Percentiles rank a stretch among this genome's conserved stretches.
These are phyloP conservation scores for Suhomyces chickasaworum DNA, from an alignment of 1,139 yeast genomes.

Conservation along the genomic window DNA sequence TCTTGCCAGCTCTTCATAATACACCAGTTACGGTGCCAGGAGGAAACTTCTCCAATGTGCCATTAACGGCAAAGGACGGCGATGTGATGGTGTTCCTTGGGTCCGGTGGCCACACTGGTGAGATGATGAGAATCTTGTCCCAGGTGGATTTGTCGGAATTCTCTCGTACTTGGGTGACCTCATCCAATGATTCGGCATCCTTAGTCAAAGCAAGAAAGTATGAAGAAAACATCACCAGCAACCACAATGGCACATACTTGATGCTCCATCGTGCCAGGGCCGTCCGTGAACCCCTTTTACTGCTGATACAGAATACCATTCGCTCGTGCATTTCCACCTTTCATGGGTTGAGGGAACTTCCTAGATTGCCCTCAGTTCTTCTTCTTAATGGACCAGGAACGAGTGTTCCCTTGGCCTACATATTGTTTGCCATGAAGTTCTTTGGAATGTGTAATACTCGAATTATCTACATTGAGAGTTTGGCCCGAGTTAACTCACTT, in stretches of 20 bases:
- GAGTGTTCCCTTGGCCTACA: conserved; percentile 72
- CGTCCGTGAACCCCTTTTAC: conserved; percentile 63
- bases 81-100: conserved; percentile 63
- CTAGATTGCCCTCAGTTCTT: conserved; percentile 51
- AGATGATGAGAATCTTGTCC: conserved; percentile 71
- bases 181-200: conserved; percentile 64
- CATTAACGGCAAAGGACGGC: conserved; percentile 22
- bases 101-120: conserved; percentile 95
- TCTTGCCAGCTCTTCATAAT: conserved; percentile 30
- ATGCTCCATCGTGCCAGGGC: conserved; percentile 72
- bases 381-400: conserved; percentile 95
- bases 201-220: conserved; percentile 48
- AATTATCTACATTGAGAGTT: conserved; percentile 80
- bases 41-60: conserved; percentile 10
- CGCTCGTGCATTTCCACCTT: conserved; percentile 39
- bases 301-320: conserved; percentile 57
- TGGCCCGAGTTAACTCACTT: conserved; percentile 77
- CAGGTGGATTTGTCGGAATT: conserved; percentile 31
- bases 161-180: conserved; percentile 47
- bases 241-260: conserved; percentile 29
- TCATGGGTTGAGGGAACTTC: conserved; percentile 20
- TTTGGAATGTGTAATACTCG: conserved; percentile 55
- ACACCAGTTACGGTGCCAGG: conserved; percentile 8
- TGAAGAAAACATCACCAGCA: conserved; percentile 30
- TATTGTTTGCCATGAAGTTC: conserved; percentile 55